phyloP scores from a whole-genome alignment of 768 basidiomycete species.

The Cystofilobasidium capitatum region DNA sequence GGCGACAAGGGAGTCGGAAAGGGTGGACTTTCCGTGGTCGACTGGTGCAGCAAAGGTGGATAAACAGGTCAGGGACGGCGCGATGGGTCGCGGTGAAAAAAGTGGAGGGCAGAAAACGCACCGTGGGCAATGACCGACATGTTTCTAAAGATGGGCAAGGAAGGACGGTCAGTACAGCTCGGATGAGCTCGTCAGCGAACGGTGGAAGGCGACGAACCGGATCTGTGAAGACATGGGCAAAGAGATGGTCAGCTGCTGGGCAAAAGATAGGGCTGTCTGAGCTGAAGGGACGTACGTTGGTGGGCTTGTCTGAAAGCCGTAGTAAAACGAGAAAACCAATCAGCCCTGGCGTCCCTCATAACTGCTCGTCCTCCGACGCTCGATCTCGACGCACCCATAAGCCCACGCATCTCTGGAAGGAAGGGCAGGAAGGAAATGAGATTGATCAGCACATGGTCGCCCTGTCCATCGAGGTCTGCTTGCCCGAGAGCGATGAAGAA shows the following conservation, averaged over 20 bases:
- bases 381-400: conserved; percentile 24
- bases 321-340: no score
- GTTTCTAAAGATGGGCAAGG: conserved; percentile 34
- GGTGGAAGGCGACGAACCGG: conserved; percentile 13
- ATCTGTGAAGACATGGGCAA: conserved; percentile 4
- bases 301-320: conserved; percentile 21
- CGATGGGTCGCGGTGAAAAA: not conserved
- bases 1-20: conserved; percentile 96
- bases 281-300: conserved; percentile 11
- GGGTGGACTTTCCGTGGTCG: conserved; percentile 99
- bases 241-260: conserved; percentile 44
- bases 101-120: conserved; percentile 20
- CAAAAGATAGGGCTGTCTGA: conserved; percentile 42
- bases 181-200: not conserved
- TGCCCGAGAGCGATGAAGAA: not conserved
- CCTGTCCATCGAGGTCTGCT: not conserved
- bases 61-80: not conserved
- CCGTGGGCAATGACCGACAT: conserved; percentile 46
- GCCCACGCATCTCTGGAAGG: conserved; percentile 24
- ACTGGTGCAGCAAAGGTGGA: conserved; percentile 47
- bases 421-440: not conserved
- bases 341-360: conserved; percentile 76
- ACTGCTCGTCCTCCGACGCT: not conserved
- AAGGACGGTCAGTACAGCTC: not conserved
- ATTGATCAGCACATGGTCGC: no score